These are phyloP conservation scores for Sungouiozyma ichnusensis DNA, from an alignment of 805 yeast species.

Conservation along the genomic window DNA sequence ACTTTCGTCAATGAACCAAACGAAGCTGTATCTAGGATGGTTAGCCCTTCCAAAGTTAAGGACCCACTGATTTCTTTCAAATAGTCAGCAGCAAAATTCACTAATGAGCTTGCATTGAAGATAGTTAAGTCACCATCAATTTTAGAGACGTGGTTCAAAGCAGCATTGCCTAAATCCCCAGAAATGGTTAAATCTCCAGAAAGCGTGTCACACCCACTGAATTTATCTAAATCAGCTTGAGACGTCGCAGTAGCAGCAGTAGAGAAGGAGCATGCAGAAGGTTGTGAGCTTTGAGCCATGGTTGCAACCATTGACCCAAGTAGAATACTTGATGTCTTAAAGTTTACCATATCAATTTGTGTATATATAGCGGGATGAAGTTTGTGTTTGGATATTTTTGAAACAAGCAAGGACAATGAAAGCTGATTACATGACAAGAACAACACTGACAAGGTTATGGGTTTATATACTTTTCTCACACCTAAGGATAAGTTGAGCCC, in stretches of 20 bases:
- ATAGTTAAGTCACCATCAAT: constrained; percentile 67
- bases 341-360: background rate
- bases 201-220: constrained; percentile 65
- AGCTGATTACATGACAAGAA: too few relatives aligned
- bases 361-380: background rate
- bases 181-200: constrained; percentile 66
- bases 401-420: background rate
- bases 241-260: constrained; percentile 61
- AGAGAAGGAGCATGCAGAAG: constrained; percentile 56
- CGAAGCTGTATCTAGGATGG: constrained; percentile 54
- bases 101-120: constrained; percentile 52
- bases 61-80: constrained; percentile 66
- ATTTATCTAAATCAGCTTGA: constrained; percentile 65
- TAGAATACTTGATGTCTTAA: background rate
- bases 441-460: background rate
- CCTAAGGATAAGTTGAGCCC: constrained; percentile 14
- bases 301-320: background rate
- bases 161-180: constrained; percentile 53
- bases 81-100: constrained; percentile 64
- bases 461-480: background rate
- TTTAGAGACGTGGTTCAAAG: constrained; percentile 64
- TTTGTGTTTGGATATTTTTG: too few relatives aligned
- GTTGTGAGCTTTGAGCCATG: constrained; percentile 35
- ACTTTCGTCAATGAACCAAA: constrained; percentile 73
- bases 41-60: constrained; percentile 50